These are phyloP conservation scores for Penicillium ucsense DNA, from an alignment of 495 filamentous ascomycete species.

Conservation along the genomic window DNA sequence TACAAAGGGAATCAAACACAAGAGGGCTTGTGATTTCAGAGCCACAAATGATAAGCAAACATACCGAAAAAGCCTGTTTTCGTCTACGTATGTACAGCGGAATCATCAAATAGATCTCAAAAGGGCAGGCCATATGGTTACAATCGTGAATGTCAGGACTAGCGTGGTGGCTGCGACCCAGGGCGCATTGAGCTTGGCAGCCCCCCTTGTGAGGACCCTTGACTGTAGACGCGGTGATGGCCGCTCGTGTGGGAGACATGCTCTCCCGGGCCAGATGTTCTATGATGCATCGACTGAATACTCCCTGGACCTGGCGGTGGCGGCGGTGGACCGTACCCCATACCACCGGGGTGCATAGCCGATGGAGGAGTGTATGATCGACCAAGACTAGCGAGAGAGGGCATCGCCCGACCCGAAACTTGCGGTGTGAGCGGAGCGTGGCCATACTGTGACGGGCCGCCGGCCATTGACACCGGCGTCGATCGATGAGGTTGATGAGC, in stretches of 20 bases:
- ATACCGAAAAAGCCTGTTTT: not conserved
- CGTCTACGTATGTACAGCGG: slow-evolving; percentile 6
- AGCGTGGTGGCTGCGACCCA: slow-evolving; percentile 25
- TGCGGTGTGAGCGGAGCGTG: slow-evolving; percentile 30
- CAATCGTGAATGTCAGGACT: not conserved
- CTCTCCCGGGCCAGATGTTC: slow-evolving; percentile 20
- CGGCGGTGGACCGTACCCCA: slow-evolving; percentile 23
- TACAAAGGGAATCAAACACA: slow-evolving; percentile 12
- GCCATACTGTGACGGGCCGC: slow-evolving; percentile 23
- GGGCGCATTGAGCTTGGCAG: slow-evolving; percentile 20
- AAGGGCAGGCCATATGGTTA: not conserved
- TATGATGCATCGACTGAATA: slow-evolving; percentile 25
- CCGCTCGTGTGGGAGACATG: slow-evolving; percentile 16
- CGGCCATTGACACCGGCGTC: slow-evolving; percentile 19
- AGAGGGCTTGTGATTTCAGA: slow-evolving; percentile 1
- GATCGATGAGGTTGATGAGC: slow-evolving; percentile 30
- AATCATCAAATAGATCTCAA: not conserved
- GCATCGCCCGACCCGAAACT: slow-evolving; percentile 22
- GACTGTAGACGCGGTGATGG: slow-evolving; percentile 38
- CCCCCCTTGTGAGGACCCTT: slow-evolving; percentile 23
- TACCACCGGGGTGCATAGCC: slow-evolving; percentile 21
- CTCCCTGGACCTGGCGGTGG: slow-evolving; percentile 17
- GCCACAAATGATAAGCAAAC: not conserved
- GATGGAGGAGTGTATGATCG: slow-evolving; percentile 35
- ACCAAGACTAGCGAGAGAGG: slow-evolving; percentile 22